Percentiles rank a stretch among this genome's conserved stretches.
Conservation (phyloP, 2,329 filamentous ascomycete species). For the Phoma sp. region DNA sequence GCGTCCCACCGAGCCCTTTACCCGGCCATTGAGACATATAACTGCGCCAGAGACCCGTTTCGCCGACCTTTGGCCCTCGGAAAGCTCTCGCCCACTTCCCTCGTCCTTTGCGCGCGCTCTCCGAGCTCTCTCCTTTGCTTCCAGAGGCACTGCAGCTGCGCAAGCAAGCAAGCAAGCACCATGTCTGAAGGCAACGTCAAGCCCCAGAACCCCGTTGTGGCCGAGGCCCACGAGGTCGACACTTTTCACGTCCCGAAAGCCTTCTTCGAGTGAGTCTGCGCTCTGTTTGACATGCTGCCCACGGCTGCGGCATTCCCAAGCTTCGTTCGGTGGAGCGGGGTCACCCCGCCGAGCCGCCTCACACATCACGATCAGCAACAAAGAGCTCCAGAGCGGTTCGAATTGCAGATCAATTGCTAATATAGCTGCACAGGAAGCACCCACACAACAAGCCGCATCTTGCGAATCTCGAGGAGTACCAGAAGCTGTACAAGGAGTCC, state of each 20-base stretch:
- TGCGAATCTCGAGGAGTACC: slow-evolving; percentile 67
- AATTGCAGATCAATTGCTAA: neutral
- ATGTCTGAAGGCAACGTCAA: slow-evolving; percentile 57
- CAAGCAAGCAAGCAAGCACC: slow-evolving; percentile 18
- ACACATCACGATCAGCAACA: slow-evolving; percentile 15
- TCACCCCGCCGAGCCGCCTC: slow-evolving; percentile 40
- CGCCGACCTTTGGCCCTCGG: slow-evolving; percentile 10
- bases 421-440: slow-evolving; percentile 60
- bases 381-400: neutral
- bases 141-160: slow-evolving; percentile 4
- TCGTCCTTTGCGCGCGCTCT: slow-evolving; percentile 11
- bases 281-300: slow-evolving; percentile 28
- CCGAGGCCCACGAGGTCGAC: slow-evolving; percentile 78
- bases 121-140: neutral
- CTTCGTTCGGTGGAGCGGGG: slow-evolving; percentile 37
- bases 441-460: slow-evolving; percentile 65
- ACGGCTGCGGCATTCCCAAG: slow-evolving; percentile 18
- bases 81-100: slow-evolving; percentile 6
- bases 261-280: slow-evolving; percentile 49
- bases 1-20: slow-evolving; percentile 46
- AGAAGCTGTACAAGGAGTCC: slow-evolving; percentile 77
- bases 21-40: slow-evolving; percentile 44
- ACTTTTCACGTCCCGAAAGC: slow-evolving; percentile 69
- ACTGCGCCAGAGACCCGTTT: slow-evolving; percentile 19
- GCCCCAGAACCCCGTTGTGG: slow-evolving; percentile 62